Base-by-base conservation (phyloP, 2,329 filamentous ascomycete species). In the Aspergillus ochraceus region DNA sequence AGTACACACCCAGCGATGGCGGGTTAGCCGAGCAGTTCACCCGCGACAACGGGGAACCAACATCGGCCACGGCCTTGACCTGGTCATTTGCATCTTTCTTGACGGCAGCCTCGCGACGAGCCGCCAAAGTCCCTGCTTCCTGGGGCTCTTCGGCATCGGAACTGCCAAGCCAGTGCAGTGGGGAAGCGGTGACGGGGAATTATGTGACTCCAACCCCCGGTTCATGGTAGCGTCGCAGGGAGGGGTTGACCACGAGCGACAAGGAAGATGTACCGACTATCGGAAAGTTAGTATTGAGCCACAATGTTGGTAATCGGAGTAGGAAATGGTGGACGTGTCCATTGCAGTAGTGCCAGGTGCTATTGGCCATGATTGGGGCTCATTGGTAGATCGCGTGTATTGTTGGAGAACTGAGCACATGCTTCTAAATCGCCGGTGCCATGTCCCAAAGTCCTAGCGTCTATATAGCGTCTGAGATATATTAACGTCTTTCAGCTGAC, bases 11-110 rank as follows among this genome's bases (percentile, higher is more conserved):
- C 11, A 58, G 57, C 22, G 58, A 66, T 29, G 64, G 66, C 20
- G 58, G 63, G n/a, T 63, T 79, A 17, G 64, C 72, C 1, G 76
- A 79, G 57, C 76, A 79, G 59, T 77, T 69, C 52, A 67, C 68
- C 32, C 71, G 66, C 32, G 59, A 65, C 47, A 59, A 49, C 3
- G 65, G 66, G 3, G n/a, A 46, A 1, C 63, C 59, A 1, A 42
- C 61, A 1, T 68, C 67, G 10, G 66, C 63, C 1, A 36, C 49
- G 1, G 57, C 67, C 22, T 52, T 69, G 29, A 68, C 67, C 10
- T 70, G 67, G 66, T 69, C 66, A 0, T 68, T 61, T 47, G 66
- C 67, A 0, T 52, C 64, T 2, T 69, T 69, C 50, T 17, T 68
- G 50, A 63, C 66, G 0, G 59, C 62, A 19, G 29, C 57, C n/a